Percentiles rank a stretch among this genome's conserved stretches.
These are phyloP conservation scores for Phytophthora foliorum DNA, from an alignment of 352 stramenopile genomes.

Conservation along the genomic window DNA sequence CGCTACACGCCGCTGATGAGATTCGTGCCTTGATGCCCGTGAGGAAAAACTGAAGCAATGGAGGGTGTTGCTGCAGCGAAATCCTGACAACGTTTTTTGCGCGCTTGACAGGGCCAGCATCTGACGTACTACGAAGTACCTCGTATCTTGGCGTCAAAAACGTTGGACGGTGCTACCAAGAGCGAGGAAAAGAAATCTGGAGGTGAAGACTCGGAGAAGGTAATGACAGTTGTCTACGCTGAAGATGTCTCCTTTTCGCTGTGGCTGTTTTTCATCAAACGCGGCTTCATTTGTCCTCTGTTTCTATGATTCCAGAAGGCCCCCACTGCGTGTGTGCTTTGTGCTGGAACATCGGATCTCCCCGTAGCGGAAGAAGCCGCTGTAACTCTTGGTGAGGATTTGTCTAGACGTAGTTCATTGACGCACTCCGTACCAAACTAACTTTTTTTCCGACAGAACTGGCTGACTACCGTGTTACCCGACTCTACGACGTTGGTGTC, in stretches of 20 bases:
- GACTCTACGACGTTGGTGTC: constrained; percentile 95
- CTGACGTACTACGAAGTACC: constrained; percentile 76
- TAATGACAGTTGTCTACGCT: neutral
- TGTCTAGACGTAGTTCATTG: neutral
- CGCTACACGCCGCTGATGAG: constrained; percentile 45
- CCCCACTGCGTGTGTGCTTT: constrained; percentile 86
- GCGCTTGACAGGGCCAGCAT: constrained; percentile 39
- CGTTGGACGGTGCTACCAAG: constrained; percentile 21
- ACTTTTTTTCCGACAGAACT: constrained; percentile 72
- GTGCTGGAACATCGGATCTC: constrained; percentile 97
- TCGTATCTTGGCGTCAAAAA: constrained; percentile 74
- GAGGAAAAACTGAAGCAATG: constrained; percentile 9
- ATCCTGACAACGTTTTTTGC: constrained; percentile 4
- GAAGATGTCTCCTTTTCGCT: neutral
- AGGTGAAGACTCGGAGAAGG: constrained; percentile 20
- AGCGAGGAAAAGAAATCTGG: neutral
- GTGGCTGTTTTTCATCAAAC: constrained; percentile 2
- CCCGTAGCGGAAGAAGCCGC: constrained; percentile 97
- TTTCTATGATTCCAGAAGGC: constrained; percentile 13
- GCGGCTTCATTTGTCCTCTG: neutral
- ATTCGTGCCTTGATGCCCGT: constrained; percentile 58
- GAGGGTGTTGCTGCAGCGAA: neutral
- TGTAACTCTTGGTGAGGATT: constrained; percentile 83
- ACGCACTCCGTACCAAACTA: constrained; percentile 1
- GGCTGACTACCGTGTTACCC: constrained; percentile 81